Percentiles rank a stretch among this genome's conserved stretches.
Evolutionary conservation across 2,329 filamentous ascomycete genomes (phyloP).

Genomic region (Pseudogymnoascus sp.): DNA sequence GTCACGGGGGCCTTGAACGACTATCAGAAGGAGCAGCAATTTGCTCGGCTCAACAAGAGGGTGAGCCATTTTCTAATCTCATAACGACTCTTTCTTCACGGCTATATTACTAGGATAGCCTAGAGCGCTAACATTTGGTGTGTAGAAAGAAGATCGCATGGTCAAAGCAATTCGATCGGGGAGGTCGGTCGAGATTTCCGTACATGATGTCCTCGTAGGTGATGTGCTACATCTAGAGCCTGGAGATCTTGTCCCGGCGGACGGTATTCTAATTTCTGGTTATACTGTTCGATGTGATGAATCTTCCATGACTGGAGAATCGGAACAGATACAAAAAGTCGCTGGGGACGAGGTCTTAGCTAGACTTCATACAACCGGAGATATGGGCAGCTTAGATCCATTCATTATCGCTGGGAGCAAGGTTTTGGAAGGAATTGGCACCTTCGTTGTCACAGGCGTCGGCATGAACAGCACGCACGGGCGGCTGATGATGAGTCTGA

Average conservation of each 20-base stretch:
- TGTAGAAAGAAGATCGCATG: constrained; percentile 66
- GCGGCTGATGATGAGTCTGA: constrained; percentile 69
- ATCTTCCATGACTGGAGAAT: constrained; percentile 69
- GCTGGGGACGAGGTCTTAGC: constrained; percentile 54
- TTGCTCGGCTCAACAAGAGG: neutral
- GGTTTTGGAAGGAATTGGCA: constrained; percentile 66
- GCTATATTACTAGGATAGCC: neutral
- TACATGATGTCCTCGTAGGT: constrained; percentile 64
- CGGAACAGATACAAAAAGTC: constrained; percentile 60
- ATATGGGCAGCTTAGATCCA: constrained; percentile 61
- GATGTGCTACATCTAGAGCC: constrained; percentile 67
- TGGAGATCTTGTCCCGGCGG: constrained; percentile 63
- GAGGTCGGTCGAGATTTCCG: constrained; percentile 57
- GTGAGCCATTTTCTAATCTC: neutral
- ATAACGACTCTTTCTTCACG: neutral
- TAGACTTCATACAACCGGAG: constrained; percentile 47
- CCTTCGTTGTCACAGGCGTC: constrained; percentile 68
- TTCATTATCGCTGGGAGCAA: constrained; percentile 76
- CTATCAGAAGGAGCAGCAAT: neutral
- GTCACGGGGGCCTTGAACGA: no score
- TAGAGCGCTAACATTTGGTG: constrained; percentile 55
- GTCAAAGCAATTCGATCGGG: constrained; percentile 73
- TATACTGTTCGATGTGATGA: constrained; percentile 63
- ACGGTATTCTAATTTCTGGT: constrained; percentile 62
- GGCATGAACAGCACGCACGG: constrained; percentile 68